Evolutionary conservation across 345 rosid species (phyloP).

Genomic region (Lumnitzera racemosa): DNA sequence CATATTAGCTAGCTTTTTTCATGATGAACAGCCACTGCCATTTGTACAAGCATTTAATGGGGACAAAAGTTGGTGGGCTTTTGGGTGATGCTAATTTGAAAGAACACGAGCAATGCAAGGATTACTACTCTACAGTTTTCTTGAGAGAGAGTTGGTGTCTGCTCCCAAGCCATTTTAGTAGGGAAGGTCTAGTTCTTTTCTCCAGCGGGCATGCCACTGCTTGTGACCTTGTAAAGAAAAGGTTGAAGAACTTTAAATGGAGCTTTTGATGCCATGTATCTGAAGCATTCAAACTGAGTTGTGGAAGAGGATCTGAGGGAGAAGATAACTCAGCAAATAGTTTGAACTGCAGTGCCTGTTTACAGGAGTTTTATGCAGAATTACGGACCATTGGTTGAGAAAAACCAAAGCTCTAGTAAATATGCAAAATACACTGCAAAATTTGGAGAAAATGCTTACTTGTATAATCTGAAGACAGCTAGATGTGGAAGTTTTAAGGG

Average conservation of each 20-base stretch:
- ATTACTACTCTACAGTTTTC: constrained; percentile 52
- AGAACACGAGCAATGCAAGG: constrained; percentile 84
- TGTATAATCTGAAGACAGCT: constrained; percentile 68
- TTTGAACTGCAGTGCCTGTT: constrained; percentile 73
- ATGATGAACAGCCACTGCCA: constrained; percentile 94
- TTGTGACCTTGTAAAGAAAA: constrained; percentile 96
- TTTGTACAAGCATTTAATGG: constrained; percentile 76
- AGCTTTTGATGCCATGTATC: constrained; percentile 79
- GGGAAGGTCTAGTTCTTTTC: constrained; percentile 92
- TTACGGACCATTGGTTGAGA: constrained; percentile 92
- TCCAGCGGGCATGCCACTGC: constrained; percentile 99
- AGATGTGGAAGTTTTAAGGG: constrained; percentile 88
- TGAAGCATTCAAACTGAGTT: constrained; percentile 72
- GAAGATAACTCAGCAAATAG: constrained; percentile 65
- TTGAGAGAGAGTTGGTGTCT: constrained; percentile 87
- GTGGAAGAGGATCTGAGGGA: constrained; percentile 89
- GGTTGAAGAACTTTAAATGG: constrained; percentile 76
- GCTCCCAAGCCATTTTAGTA: constrained; percentile 81
- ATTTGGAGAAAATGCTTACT: constrained; percentile 70
- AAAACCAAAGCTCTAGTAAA: constrained; percentile 76
- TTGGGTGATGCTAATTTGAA: constrained; percentile 75
- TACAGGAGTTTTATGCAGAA: constrained; percentile 98
- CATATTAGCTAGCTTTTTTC: constrained; percentile 51
- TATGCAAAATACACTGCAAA: constrained; percentile 76
- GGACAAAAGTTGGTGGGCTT: constrained; percentile 73